Conservation (phyloP, 306 rosid genomes). For the Castanopsis chinensis region DNA sequence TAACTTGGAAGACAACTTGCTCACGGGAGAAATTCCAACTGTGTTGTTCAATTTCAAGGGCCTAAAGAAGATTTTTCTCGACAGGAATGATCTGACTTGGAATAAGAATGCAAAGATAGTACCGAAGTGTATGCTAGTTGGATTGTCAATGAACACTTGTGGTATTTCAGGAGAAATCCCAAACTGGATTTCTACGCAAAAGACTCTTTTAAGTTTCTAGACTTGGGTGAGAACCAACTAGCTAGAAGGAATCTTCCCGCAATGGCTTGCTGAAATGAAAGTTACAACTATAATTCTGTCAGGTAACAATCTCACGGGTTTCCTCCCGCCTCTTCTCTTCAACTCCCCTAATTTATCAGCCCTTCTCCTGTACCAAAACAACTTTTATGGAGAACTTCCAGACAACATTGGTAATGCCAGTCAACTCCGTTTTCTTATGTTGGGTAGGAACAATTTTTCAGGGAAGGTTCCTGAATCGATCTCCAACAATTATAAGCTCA, state of each 20-base stretch:
- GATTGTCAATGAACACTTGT: conserved; percentile 25
- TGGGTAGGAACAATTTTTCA: conserved; percentile 28
- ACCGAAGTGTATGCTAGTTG: conserved; percentile 15
- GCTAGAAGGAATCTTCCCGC: conserved; percentile 25
- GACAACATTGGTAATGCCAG: conserved; percentile 24
- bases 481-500: conserved; percentile 22
- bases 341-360: conserved; percentile 4
- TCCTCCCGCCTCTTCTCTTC: conserved; percentile 26
- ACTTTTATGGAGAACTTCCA: conserved; percentile 28
- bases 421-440: conserved; percentile 11
- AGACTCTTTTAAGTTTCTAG: conserved; percentile 6
- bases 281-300: conserved; percentile 24
- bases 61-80: conserved; percentile 9
- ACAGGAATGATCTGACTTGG: conserved; percentile 18
- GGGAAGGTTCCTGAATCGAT: conserved; percentile 27
- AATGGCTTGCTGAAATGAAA: conserved; percentile 33
- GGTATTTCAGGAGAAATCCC: conserved; percentile 30
- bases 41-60: conserved; percentile 19
- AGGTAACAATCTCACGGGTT: conserved; percentile 24
- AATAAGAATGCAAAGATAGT: conserved; percentile 8
- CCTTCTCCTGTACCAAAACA: conserved; percentile 22
- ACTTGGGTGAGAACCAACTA: conserved; percentile 29
- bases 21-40: conserved; percentile 17
- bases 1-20: conserved; percentile 11
- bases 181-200: conserved; percentile 27